Percentiles rank a stretch among this genome's conserved stretches.
Evolutionary conservation across 176 grass and related monocot species (phyloP).

Genomic region (Themeda triandra): DNA sequence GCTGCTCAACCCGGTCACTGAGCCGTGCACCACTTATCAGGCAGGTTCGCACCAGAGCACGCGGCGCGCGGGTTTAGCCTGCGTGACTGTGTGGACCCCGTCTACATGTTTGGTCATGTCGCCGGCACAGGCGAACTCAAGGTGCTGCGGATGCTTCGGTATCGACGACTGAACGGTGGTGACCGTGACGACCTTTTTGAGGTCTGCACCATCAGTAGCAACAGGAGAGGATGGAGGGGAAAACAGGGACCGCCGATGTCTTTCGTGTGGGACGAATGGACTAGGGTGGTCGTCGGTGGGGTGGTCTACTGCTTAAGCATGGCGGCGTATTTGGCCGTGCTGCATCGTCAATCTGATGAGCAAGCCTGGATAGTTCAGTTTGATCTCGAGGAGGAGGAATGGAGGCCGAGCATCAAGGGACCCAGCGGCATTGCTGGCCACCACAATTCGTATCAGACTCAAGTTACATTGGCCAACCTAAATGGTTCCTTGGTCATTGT

Average conservation of each 20-base stretch:
- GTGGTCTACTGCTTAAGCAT: background rate
- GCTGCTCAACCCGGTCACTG: background rate
- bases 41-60: background rate
- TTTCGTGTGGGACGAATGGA: background rate
- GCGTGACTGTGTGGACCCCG: background rate
- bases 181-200: background rate
- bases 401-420: background rate
- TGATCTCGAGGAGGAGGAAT: constrained; percentile 15
- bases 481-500: background rate
- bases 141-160: constrained; percentile 7
- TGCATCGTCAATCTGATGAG: background rate
- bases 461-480: background rate
- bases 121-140: background rate
- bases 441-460: background rate
- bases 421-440: background rate
- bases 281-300: background rate
- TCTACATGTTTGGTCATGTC: background rate
- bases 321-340: background rate
- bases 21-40: background rate
- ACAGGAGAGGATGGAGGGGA: background rate
- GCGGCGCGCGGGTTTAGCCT: background rate
- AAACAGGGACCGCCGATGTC: background rate
- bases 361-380: background rate
- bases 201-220: background rate
- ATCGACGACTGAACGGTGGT: too few relatives aligned